phyloP scores from a whole-genome alignment of 2,329 filamentous ascomycete species.

The Verticillium nubilum region DNA sequence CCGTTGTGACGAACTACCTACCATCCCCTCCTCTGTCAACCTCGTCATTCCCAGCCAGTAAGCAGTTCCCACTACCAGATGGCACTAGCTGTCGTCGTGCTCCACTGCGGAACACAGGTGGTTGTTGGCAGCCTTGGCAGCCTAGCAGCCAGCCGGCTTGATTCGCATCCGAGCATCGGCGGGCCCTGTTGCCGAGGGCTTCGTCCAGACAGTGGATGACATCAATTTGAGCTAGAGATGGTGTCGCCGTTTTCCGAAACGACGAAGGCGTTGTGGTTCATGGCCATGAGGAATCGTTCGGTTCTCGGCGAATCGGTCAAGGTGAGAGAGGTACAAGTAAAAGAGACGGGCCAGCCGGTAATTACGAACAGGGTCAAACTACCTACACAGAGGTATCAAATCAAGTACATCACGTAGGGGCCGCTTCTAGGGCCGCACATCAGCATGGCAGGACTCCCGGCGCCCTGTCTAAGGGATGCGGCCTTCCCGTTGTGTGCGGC shows the following conservation, averaged over 20 bases:
- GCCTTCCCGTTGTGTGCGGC: not conserved
- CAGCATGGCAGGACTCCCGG: not conserved
- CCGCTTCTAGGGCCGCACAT: not conserved
- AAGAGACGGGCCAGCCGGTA: not conserved
- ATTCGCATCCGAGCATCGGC: not conserved
- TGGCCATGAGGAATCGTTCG: not conserved
- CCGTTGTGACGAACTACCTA: not conserved
- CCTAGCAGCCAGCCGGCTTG: not conserved
- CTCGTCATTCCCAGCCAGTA: not conserved
- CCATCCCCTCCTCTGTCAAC: not conserved
- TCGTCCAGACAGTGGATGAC: not conserved
- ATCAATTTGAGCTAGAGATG: not conserved
- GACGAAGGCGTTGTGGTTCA: not conserved
- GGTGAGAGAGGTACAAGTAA: not conserved
- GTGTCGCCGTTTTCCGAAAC: not conserved
- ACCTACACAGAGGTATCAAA: not conserved
- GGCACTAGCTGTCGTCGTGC: not conserved
- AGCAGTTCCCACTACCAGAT: not conserved
- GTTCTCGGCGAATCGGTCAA: not conserved
- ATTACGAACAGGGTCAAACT: not conserved
- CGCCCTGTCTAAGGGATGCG: not conserved
- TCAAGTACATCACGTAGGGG: not conserved
- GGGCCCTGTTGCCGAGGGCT: not conserved
- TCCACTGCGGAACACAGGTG: not conserved
- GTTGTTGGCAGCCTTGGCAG: not conserved